A percentile compares a stretch with the other conserved stretches of the same genome.
phyloP scores from a whole-genome alignment of 2,329 filamentous ascomycete genomes.

The Beauveria sp. region DNA sequence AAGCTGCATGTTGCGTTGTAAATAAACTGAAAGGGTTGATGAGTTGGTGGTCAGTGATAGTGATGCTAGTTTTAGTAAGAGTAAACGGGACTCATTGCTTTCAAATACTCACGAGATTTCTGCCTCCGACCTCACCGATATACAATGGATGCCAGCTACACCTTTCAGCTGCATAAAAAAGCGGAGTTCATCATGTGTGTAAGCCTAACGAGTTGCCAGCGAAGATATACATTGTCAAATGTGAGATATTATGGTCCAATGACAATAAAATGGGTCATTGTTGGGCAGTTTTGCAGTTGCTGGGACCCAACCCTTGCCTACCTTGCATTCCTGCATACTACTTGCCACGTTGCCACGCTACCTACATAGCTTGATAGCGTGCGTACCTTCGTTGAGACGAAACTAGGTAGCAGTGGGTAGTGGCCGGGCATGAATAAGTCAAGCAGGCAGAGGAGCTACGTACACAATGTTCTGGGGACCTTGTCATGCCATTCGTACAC shows the following conservation, averaged over 20 bases:
- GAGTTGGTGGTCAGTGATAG: not conserved
- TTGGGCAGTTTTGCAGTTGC: conserved; percentile 9
- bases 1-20: conserved; percentile 28
- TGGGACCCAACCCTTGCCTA: not conserved
- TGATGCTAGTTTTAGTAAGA: not conserved
- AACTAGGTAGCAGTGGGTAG: not conserved
- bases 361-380: no score
- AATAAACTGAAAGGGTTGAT: not conserved
- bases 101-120: not conserved
- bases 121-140: not conserved
- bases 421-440: not conserved
- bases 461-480: not conserved
- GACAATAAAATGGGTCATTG: conserved; percentile 2
- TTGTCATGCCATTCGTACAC: not conserved
- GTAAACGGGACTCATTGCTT: not conserved
- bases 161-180: conserved; percentile 6
- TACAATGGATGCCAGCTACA: not conserved
- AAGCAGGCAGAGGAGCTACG: not conserved
- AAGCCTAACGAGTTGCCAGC: conserved; percentile 1
- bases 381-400: not conserved
- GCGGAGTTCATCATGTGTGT: conserved; percentile 7
- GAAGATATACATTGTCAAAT: not conserved
- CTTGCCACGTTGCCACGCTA: no score
- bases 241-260: conserved; percentile 7
- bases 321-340: no score